Percentiles rank a stretch among this genome's conserved stretches.
These are phyloP conservation scores for Rosa lucieae DNA, from an alignment of 306 rosid species.

Conservation along the genomic window DNA sequence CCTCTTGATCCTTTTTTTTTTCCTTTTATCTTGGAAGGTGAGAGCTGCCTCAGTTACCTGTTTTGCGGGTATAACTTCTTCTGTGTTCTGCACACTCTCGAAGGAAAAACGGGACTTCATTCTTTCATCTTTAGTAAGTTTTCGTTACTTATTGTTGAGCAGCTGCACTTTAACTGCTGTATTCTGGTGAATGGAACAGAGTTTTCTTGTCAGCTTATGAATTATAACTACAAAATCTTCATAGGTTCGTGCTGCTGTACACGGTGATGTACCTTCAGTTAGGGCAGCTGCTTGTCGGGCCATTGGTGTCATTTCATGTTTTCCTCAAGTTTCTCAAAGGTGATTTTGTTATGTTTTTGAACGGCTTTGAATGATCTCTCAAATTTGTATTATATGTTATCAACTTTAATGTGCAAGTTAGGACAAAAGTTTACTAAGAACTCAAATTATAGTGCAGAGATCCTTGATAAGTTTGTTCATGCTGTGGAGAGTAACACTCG, in stretches of 20 bases:
- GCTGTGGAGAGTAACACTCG: conserved; percentile 77
- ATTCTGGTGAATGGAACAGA: conserved; percentile 16
- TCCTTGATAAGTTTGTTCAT: conserved; percentile 66
- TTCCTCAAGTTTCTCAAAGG: conserved; percentile 89
- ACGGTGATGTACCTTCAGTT: conserved; percentile 71
- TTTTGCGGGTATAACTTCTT: conserved; percentile 92
- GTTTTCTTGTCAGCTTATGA: neutral
- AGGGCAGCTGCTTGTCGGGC: conserved; percentile 98
- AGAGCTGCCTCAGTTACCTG: conserved; percentile 88
- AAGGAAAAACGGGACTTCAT: conserved; percentile 68
- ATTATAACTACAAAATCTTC: conserved; percentile 26
- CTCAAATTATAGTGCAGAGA: conserved; percentile 66
- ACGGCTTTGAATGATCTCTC: neutral
- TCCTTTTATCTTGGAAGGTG: conserved; percentile 54
- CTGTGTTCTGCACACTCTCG: conserved; percentile 64
- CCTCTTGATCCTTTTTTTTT: neutral
- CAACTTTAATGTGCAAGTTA: conserved; percentile 1
- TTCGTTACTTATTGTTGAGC: conserved; percentile 4
- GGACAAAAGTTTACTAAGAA: conserved; percentile 18
- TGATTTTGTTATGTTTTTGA: conserved; percentile 35
- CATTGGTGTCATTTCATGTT: conserved; percentile 86
- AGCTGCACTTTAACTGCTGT: conserved; percentile 17
- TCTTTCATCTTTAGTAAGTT: conserved; percentile 67
- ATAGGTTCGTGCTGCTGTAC: conserved; percentile 62
- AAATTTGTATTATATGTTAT: neutral